Percentiles rank a stretch among this genome's conserved stretches.
These are phyloP conservation scores for Geosmithia morbida DNA, from an alignment of 2,329 filamentous ascomycete genomes.

Conservation along the genomic window DNA sequence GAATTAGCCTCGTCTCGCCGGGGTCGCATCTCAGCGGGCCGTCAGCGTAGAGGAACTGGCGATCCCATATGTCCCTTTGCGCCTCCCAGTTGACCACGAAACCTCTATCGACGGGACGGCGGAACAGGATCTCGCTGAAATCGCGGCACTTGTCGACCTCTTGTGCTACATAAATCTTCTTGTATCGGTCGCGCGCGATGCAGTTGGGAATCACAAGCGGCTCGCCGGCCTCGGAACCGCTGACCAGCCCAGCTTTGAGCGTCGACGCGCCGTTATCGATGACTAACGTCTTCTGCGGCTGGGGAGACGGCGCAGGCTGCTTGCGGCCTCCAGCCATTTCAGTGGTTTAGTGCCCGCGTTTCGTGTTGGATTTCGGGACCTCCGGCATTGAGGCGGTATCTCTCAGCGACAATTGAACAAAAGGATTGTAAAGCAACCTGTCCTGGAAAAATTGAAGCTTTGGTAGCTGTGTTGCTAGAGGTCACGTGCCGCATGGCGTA, in stretches of 20 bases:
- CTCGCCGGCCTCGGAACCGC: constrained; percentile 26
- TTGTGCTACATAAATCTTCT: constrained; percentile 64
- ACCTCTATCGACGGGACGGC: constrained; percentile 84
- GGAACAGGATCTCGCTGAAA: constrained; percentile 77
- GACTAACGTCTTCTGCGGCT: constrained; percentile 58
- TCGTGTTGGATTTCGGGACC: not conserved
- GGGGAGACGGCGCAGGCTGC: constrained; percentile 33
- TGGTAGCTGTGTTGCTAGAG: too few species aligned
- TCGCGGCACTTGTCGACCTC: constrained; percentile 71
- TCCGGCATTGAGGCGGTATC: not conserved
- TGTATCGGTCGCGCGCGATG: constrained; percentile 69
- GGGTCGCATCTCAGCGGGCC: constrained; percentile 60
- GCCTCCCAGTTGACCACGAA: constrained; percentile 96
- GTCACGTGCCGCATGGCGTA: too few species aligned
- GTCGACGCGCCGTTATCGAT: constrained; percentile 89
- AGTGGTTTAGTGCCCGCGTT: not conserved
- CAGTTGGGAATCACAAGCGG: constrained; percentile 76
- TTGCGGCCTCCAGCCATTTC: constrained; percentile 26
- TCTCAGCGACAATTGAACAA: not conserved
- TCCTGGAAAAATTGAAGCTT: too few species aligned
- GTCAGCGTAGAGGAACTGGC: constrained; percentile 62
- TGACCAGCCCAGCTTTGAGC: constrained; percentile 75
- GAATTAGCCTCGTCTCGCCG: constrained; percentile 64
- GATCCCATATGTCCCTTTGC: constrained; percentile 91
- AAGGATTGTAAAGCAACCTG: too few species aligned